These are phyloP conservation scores for Dothideomycetes sp. DNA, from an alignment of 2,329 filamentous ascomycete species.

Conservation along the genomic window DNA sequence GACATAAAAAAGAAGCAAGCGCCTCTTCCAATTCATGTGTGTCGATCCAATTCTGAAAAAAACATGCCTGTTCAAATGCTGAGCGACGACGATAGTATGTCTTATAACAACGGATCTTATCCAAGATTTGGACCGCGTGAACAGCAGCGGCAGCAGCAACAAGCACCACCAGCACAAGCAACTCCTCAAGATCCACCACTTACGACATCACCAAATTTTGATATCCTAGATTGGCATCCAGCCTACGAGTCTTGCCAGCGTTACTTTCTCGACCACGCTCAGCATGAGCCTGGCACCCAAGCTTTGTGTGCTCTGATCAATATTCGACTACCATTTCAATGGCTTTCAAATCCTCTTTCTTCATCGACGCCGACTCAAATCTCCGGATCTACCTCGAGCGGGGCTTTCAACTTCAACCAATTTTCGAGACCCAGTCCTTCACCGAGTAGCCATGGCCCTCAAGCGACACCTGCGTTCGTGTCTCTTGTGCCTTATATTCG, in stretches of 20 bases:
- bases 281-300: constrained; percentile 74
- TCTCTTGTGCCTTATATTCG: constrained; percentile 83
- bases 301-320: constrained; percentile 86
- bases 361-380: constrained; percentile 24
- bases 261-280: constrained; percentile 87
- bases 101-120: constrained; percentile 1
- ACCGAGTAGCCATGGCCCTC: constrained; percentile 30
- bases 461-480: constrained; percentile 34
- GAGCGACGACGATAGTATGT: constrained; percentile 11
- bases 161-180: constrained; percentile 1
- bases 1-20: too few relatives aligned
- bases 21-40: too few relatives aligned
- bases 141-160: constrained; percentile 8
- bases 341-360: constrained; percentile 41
- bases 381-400: background rate
- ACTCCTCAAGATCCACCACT: constrained; percentile 18
- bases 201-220: constrained; percentile 46
- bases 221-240: constrained; percentile 88
- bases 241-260: constrained; percentile 81
- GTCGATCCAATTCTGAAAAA: background rate
- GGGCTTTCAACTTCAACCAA: constrained; percentile 18
- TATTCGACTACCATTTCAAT: constrained; percentile 82
- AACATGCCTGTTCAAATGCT: constrained; percentile 12
- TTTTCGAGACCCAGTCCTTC: constrained; percentile 30
- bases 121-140: constrained; percentile 2